A percentile compares a stretch with the other conserved stretches of the same genome.
Conservation (phyloP, 768 basidiomycete species). For the Rhodotorula kratochvilovae region DNA sequence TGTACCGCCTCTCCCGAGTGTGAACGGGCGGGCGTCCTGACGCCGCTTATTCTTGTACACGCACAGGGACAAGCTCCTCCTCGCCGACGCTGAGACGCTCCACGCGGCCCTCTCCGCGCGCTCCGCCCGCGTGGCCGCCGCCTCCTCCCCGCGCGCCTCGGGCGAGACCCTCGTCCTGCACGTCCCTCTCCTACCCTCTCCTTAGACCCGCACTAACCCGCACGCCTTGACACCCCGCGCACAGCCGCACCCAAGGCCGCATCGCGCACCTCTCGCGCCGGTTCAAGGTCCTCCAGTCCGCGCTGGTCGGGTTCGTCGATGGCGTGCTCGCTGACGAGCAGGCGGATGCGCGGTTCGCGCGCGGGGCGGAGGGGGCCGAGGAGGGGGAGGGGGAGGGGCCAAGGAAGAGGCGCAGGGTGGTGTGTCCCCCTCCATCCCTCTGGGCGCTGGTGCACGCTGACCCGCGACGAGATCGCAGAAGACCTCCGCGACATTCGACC, state of each 20-base stretch:
- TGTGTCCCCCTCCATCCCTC: too few species aligned
- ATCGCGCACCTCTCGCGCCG: not conserved
- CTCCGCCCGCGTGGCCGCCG: not conserved
- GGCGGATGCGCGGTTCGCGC: not conserved
- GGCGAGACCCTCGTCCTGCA: not conserved
- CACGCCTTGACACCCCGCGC: too few species aligned
- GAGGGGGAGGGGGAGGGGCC: not conserved
- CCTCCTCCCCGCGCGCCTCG: not conserved
- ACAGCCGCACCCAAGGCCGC: not conserved
- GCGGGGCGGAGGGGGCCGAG: not conserved
- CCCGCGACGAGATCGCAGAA: too few species aligned
- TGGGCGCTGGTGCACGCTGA: too few species aligned
- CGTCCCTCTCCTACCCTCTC: not conserved
- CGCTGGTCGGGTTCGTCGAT: slow-evolving; percentile 9
- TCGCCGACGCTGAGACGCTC: not conserved
- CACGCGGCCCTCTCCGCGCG: not conserved
- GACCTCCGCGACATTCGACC: not conserved
- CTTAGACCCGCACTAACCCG: too few species aligned
- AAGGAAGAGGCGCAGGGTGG: not conserved
- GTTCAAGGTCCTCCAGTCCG: not conserved
- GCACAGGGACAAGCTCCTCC: not conserved
- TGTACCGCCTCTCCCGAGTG: too few species aligned
- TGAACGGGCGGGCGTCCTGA: too few species aligned
- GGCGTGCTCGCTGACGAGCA: not conserved
- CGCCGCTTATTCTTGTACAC: too few species aligned